Base-by-base conservation (phyloP, 78 protist species). In the Pigoraptor vietnamica region DNA sequence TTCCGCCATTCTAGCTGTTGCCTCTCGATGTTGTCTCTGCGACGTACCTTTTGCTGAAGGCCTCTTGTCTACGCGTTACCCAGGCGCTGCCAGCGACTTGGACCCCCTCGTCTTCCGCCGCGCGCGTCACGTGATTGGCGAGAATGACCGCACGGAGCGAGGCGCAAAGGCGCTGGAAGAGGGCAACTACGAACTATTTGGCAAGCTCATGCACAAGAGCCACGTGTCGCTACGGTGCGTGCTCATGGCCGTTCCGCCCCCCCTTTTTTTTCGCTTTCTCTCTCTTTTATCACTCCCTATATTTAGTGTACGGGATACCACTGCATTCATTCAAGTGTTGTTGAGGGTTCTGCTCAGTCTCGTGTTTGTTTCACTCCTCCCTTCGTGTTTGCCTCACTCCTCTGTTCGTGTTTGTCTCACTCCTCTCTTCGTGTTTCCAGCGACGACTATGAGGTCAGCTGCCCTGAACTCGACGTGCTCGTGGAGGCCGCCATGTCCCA, bases 121-220 rank as follows among this genome's bases (percentile, higher is more conserved):
- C 36, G 93, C 89, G 10, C 32, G 24, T 21, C 93, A 92, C 79
- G 93, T 87, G 39, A 92, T 92, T 36, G 82, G 83, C 0, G 93
- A 92, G 38, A 87, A 35, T 37, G 81, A 29, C n/a, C 93, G 93
- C 55, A 92, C 93, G 2, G 24, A 9, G 39, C 39, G n/a, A 25
- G 87, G 37, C 38, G 93, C 93, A 1, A 36, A 81, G 23, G 39
- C 39, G 0, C 37, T 92, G 29, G 82, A 24, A 2, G 93, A 91
- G 33, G 86, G 40, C 56, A 33, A 92, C 48, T 92, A 56, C 24
- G 67, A 33, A 29, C 48, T n/a, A 21, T 92, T 90, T 24, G 93
- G 93, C 89, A 40, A 87, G 48, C 56, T 87, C 32, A 87, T 40
- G 48, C 33, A 2, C 1, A 14, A 39, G 32, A 87, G 48, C 56